phyloP scores from a whole-genome alignment of 371 early-diverging fungal genomes.

The Syncephalastrum contaminatum region DNA sequence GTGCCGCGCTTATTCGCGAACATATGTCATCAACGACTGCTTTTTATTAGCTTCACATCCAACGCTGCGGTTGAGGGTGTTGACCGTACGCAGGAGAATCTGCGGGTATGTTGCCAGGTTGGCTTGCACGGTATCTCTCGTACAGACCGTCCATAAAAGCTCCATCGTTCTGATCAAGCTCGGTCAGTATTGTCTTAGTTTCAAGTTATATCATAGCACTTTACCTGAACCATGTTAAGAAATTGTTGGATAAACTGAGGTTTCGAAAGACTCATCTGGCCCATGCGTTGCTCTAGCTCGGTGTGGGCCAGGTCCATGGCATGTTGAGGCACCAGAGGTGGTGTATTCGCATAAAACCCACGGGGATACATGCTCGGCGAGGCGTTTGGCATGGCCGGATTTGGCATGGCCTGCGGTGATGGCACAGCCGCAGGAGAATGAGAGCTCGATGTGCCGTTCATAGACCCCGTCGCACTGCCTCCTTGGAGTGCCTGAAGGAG shows the following conservation, averaged over 20 bases:
- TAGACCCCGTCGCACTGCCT: slow-evolving; percentile 6
- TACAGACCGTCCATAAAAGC: slow-evolving; percentile 20
- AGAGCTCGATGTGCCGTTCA: background rate
- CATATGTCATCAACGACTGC: too few species aligned
- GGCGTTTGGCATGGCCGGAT: background rate
- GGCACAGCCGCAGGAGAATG: slow-evolving; percentile 4
- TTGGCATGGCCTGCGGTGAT: slow-evolving; percentile 9
- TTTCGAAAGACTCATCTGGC: slow-evolving; percentile 34
- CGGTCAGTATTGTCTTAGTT: background rate
- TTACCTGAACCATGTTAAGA: slow-evolving; percentile 45
- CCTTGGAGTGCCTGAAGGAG: slow-evolving; percentile 46
- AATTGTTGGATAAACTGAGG: slow-evolving; percentile 53
- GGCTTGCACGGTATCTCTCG: slow-evolving; percentile 6
- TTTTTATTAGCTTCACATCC: too few species aligned
- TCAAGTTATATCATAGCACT: background rate
- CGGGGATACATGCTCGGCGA: background rate
- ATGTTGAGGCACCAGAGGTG: slow-evolving; percentile 27
- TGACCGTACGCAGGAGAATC: too few species aligned
- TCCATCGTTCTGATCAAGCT: slow-evolving; percentile 13
- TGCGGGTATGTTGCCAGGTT: too few species aligned
- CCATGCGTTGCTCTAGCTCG: slow-evolving; percentile 28
- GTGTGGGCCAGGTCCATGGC: slow-evolving; percentile 25
- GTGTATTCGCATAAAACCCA: slow-evolving; percentile 10
- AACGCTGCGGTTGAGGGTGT: too few species aligned
- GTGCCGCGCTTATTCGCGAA: too few species aligned